phyloP scores from a whole-genome alignment of 352 stramenopile species.

The Phytophthora ramorum region DNA sequence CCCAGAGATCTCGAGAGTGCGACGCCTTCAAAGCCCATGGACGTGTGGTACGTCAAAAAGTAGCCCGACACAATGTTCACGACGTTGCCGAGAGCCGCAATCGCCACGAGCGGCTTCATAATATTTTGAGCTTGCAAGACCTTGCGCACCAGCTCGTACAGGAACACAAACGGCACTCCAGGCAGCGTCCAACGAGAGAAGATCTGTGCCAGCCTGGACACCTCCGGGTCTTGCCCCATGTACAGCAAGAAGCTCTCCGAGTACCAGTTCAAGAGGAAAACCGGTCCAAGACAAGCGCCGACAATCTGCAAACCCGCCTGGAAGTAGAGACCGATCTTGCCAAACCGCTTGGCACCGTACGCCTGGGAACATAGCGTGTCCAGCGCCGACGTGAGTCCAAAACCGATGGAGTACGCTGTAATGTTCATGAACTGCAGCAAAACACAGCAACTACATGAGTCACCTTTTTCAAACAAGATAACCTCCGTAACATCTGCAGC shows the following conservation, averaged over 20 bases:
- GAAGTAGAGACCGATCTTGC: constrained; percentile 83
- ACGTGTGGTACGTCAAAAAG: constrained; percentile 77
- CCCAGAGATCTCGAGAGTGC: constrained; percentile 66
- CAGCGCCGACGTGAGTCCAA: constrained; percentile 72
- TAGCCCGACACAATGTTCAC: constrained; percentile 72
- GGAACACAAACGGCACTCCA: constrained; percentile 74
- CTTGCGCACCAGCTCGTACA: constrained; percentile 86
- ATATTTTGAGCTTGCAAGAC: constrained; percentile 84
- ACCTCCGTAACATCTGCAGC: not conserved
- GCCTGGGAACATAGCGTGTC: constrained; percentile 83
- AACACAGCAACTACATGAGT: not conserved
- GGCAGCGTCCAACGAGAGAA: constrained; percentile 69
- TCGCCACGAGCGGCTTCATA: constrained; percentile 74
- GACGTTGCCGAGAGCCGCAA: constrained; percentile 63
- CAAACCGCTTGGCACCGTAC: constrained; percentile 59
- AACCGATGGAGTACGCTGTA: constrained; percentile 62
- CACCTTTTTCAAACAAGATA: constrained; percentile 1
- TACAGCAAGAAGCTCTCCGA: constrained; percentile 50
- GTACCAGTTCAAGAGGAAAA: constrained; percentile 73
- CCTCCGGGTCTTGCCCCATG: constrained; percentile 54
- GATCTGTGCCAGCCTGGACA: constrained; percentile 59
- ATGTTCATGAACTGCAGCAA: constrained; percentile 70
- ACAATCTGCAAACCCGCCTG: constrained; percentile 73
- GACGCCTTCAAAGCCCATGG: constrained; percentile 74
- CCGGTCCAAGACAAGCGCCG: constrained; percentile 42